phyloP scores from a whole-genome alignment of 2,329 filamentous ascomycete species.

The Pseudocercospora musae region DNA sequence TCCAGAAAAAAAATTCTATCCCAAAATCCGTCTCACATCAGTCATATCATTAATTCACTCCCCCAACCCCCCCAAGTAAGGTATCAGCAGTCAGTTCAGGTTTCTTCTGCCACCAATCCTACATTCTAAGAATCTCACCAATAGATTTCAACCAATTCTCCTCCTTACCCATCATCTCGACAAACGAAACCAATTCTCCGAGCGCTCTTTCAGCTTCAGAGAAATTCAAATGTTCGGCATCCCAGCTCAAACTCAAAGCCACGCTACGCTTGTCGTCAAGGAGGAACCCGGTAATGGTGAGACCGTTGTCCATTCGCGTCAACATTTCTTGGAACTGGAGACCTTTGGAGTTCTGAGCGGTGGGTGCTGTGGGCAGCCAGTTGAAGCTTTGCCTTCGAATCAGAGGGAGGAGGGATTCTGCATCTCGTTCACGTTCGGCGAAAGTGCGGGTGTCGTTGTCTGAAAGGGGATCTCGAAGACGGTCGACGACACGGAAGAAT shows the following conservation, averaged over 20 bases:
- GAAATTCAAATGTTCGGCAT: constrained; percentile 32
- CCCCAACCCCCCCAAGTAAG: no score
- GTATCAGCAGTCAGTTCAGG: neutral
- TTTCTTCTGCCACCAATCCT: neutral
- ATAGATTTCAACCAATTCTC: constrained; percentile 29
- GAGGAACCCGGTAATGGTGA: constrained; percentile 34
- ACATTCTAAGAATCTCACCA: constrained; percentile 27
- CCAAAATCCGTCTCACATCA: no score
- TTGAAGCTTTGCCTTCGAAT: constrained; percentile 35
- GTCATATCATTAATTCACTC: no score
- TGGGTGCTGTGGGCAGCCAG: constrained; percentile 34
- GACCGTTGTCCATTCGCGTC: constrained; percentile 34
- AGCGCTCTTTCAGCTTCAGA: constrained; percentile 30
- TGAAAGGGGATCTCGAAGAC: constrained; percentile 29
- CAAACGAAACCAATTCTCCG: constrained; percentile 24
- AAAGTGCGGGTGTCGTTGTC: constrained; percentile 30
- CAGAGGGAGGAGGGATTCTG: constrained; percentile 29
- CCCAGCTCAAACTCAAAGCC: constrained; percentile 32
- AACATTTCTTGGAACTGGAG: constrained; percentile 32
- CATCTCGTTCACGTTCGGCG: constrained; percentile 31
- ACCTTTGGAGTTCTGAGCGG: constrained; percentile 28
- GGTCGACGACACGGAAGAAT: constrained; percentile 32
- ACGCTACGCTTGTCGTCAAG: constrained; percentile 33
- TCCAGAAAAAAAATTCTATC: no score
- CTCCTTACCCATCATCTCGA: constrained; percentile 28